These are phyloP conservation scores for Phoma herbarum DNA, from an alignment of 2,329 filamentous ascomycete species.

Conservation along the genomic window DNA sequence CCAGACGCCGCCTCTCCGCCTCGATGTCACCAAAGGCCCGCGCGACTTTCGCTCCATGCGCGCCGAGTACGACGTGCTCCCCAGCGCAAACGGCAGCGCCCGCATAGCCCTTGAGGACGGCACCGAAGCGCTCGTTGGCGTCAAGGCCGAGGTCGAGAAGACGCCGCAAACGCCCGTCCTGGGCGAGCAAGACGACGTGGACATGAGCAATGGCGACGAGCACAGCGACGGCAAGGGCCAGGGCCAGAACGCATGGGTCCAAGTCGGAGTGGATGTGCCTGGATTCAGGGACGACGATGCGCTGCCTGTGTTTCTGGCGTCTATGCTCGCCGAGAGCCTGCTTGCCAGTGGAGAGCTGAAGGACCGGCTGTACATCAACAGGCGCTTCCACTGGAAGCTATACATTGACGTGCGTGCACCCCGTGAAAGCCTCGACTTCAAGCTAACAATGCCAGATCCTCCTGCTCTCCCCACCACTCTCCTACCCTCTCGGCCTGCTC, in stretches of 20 bases:
- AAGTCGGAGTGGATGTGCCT: slow-evolving; percentile 90
- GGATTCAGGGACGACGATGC: slow-evolving; percentile 91
- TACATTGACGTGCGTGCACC: slow-evolving; percentile 79
- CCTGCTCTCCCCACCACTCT: slow-evolving; percentile 89
- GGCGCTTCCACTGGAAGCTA: slow-evolving; percentile 93
- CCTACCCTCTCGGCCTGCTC: slow-evolving; percentile 90
- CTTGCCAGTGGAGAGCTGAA: slow-evolving; percentile 73
- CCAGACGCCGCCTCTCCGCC: slow-evolving; percentile 82
- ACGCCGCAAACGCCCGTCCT: slow-evolving; percentile 55
- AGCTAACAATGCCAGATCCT: slow-evolving; percentile 66
- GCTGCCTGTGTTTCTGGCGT: slow-evolving; percentile 82
- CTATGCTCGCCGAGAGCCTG: slow-evolving; percentile 89
- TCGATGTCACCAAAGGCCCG: slow-evolving; percentile 68
- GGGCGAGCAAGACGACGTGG: slow-evolving; percentile 36
- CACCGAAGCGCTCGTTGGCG: slow-evolving; percentile 92
- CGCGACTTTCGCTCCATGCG: slow-evolving; percentile 90
- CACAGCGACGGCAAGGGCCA: slow-evolving; percentile 43
- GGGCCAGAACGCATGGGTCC: slow-evolving; percentile 78
- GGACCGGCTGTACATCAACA: slow-evolving; percentile 84
- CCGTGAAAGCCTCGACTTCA: too few species aligned
- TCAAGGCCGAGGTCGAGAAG: slow-evolving; percentile 93
- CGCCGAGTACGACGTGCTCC: slow-evolving; percentile 89
- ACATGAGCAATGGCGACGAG: slow-evolving; percentile 50
- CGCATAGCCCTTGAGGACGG: slow-evolving; percentile 94
- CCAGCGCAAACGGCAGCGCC: slow-evolving; percentile 89